These are phyloP conservation scores for Globisporangium paddicum DNA, from an alignment of 352 stramenopile species.

Conservation along the genomic window DNA sequence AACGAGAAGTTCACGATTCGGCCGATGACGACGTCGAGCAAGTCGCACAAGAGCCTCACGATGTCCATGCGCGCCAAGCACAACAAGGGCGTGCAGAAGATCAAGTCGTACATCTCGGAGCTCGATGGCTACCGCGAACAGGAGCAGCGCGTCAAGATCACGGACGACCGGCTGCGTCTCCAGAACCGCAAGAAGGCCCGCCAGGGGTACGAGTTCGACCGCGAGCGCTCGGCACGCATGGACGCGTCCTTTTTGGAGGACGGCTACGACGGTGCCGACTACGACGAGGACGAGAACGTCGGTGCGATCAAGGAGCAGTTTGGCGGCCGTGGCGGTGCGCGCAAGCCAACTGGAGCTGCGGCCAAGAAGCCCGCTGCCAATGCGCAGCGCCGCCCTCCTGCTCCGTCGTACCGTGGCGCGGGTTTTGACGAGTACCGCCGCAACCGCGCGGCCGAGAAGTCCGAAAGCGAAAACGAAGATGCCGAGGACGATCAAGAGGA, in stretches of 20 bases:
- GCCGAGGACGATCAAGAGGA: conserved; percentile 65
- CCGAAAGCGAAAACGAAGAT: conserved; percentile 64
- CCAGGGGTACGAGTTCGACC: conserved; percentile 77
- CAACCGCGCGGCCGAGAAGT: conserved; percentile 52
- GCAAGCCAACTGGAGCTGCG: conserved; percentile 25
- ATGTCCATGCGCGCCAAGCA: conserved; percentile 89
- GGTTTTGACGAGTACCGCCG: conserved; percentile 80
- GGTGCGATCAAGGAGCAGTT: conserved; percentile 85
- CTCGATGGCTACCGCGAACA: conserved; percentile 78
- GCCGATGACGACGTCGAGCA: conserved; percentile 78
- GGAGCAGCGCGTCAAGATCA: conserved; percentile 83
- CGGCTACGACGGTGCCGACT: conserved; percentile 67
- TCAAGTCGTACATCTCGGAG: conserved; percentile 86
- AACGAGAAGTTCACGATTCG: conserved; percentile 84
- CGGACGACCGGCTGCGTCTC: conserved; percentile 75
- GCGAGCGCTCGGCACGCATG: conserved; percentile 68
- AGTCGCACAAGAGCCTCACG: conserved; percentile 84
- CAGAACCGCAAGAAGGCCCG: conserved; percentile 85
- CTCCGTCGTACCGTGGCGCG: conserved; percentile 37
- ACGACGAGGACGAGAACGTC: conserved; percentile 83
- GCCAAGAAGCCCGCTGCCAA: conserved; percentile 25
- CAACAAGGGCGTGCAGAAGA: conserved; percentile 85
- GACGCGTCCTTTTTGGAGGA: conserved; percentile 82
- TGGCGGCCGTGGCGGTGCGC: conserved; percentile 40
- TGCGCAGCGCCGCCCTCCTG: conserved; percentile 23